phyloP scores from a whole-genome alignment of 2,329 filamentous ascomycete species.

The Lasiodiplodia citricola region DNA sequence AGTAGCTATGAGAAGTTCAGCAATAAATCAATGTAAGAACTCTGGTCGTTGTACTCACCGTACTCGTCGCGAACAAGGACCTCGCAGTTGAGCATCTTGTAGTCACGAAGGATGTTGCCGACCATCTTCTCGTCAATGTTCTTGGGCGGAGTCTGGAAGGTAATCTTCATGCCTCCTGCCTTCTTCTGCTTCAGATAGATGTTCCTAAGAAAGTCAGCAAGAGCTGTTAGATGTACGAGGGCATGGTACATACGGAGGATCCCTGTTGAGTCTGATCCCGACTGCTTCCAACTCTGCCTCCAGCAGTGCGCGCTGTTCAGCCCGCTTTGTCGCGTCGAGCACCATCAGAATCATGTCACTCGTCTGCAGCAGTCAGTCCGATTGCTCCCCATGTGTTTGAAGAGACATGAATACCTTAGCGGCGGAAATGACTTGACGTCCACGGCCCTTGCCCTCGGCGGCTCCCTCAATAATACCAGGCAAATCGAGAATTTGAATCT shows the following conservation, averaged over 20 bases:
- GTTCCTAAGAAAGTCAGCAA: constrained; percentile 63
- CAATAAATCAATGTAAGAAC: neutral
- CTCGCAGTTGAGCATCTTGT: constrained; percentile 98
- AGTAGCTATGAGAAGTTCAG: constrained; percentile 62
- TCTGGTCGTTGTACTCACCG: constrained; percentile 48
- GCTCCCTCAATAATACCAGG: constrained; percentile 98
- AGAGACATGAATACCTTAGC: constrained; percentile 67
- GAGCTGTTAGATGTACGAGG: constrained; percentile 54
- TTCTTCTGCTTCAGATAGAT: constrained; percentile 97
- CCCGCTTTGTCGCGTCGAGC: constrained; percentile 93
- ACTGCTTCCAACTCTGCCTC: constrained; percentile 95
- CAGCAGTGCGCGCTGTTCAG: constrained; percentile 86
- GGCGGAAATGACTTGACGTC: constrained; percentile 94
- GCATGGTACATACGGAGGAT: constrained; percentile 64
- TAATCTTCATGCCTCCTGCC: constrained; percentile 98
- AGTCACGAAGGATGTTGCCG: constrained; percentile 95
- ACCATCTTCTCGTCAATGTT: constrained; percentile 96
- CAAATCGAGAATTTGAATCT: constrained; percentile 96
- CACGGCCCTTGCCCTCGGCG: constrained; percentile 91
- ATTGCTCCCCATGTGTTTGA: no score
- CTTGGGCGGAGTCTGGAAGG: constrained; percentile 88
- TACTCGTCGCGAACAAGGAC: constrained; percentile 94
- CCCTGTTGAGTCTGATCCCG: constrained; percentile 88
- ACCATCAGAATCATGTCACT: constrained; percentile 98
- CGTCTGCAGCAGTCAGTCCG: constrained; percentile 58